Conservation (phyloP, 2,329 filamentous ascomycete species). For the Arthrocladium fulminans region DNA sequence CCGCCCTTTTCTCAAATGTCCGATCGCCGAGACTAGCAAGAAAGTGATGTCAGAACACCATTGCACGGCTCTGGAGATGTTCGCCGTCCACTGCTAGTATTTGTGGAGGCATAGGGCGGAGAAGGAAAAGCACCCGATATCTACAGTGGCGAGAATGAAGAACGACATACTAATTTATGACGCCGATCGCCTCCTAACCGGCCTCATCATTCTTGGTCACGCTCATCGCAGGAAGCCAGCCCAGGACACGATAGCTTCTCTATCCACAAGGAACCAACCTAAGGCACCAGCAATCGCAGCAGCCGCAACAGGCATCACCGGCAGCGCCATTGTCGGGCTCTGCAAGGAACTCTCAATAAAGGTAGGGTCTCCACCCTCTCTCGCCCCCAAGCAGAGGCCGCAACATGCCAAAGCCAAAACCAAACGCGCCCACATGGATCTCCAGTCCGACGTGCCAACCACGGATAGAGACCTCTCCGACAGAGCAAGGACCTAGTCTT, state of each 20-base stretch:
- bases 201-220: neutral
- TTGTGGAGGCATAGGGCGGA: neutral
- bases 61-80: neutral
- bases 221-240: neutral
- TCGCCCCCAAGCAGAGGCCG: neutral
- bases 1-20: neutral
- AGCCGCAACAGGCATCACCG: slow-evolving; percentile 33
- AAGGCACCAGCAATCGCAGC: slow-evolving; percentile 8
- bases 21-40: neutral
- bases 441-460: neutral
- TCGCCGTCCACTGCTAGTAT: neutral
- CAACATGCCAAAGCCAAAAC: neutral
- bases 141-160: neutral
- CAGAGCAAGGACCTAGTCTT: neutral
- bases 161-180: too few relatives aligned
- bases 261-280: neutral
- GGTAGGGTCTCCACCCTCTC: slow-evolving; percentile 8
- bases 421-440: slow-evolving; percentile 7
- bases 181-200: neutral
- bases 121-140: neutral
- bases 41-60: neutral
- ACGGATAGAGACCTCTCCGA: slow-evolving; percentile 3
- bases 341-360: slow-evolving; percentile 13
- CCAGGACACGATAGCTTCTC: too few relatives aligned
- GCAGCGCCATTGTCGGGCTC: slow-evolving; percentile 31